Evolutionary conservation across 176 grass and related monocot species (phyloP).

Genomic region (Musa itinerans): DNA sequence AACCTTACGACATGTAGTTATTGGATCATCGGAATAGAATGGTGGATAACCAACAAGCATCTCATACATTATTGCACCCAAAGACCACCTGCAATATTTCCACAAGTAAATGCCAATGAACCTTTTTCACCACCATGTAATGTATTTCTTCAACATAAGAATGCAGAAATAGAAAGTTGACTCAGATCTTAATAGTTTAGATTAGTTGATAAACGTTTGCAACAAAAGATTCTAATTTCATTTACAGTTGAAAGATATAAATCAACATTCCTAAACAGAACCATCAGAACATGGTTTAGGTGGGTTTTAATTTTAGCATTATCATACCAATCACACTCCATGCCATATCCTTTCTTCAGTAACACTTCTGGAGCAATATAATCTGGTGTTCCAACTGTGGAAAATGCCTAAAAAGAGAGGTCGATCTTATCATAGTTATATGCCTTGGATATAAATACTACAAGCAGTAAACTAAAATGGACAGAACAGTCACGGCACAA

Average conservation of each 20-base stretch:
- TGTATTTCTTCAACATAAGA: not conserved
- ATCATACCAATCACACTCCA: slow-evolving; percentile 94
- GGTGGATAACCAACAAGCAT: slow-evolving; percentile 99
- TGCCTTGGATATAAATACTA: slow-evolving; percentile 20
- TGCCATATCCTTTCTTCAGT: slow-evolving; percentile 98
- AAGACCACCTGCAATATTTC: slow-evolving; percentile 59
- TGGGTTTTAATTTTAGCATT: not conserved
- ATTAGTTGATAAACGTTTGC: not conserved
- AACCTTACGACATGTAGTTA: slow-evolving; percentile 98
- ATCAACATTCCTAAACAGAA: slow-evolving; percentile 54
- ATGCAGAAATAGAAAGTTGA: no score
- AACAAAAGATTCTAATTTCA: not conserved
- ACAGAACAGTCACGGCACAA: not conserved
- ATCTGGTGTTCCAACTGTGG: slow-evolving; percentile 93
- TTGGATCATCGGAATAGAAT: slow-evolving; percentile 94
- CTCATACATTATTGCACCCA: slow-evolving; percentile 99
- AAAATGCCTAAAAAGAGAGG: slow-evolving; percentile 61
- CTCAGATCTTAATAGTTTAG: not conserved
- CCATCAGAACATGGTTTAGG: slow-evolving; percentile 28
- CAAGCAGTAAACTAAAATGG: not conserved
- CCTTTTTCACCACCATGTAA: not conserved
- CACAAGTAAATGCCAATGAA: not conserved
- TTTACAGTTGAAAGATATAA: not conserved
- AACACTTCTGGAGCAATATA: slow-evolving; percentile 99
- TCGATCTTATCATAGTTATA: not conserved